These are phyloP conservation scores for Simmondsia chinensis DNA, from an alignment of 148 eudicot species.

Conservation along the genomic window DNA sequence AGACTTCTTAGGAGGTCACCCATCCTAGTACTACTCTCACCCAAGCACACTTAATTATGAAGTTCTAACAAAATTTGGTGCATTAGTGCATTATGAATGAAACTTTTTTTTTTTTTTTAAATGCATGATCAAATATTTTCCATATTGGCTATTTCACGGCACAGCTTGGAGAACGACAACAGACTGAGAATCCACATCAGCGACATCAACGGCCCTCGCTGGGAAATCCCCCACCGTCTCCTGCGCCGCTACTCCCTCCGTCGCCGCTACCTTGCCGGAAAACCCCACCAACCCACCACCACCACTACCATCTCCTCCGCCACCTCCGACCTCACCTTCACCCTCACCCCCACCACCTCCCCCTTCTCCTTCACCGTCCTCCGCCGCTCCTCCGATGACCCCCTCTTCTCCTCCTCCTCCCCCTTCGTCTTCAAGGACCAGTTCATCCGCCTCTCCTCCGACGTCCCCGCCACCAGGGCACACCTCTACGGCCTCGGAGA, in stretches of 20 bases:
- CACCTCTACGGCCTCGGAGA: constrained; percentile 80
- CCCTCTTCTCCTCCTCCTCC: constrained; percentile 53
- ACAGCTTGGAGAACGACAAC: constrained; percentile 47
- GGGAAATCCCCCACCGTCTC: constrained; percentile 52
- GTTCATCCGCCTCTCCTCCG: constrained; percentile 56
- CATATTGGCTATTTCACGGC: not conserved
- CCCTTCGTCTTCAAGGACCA: constrained; percentile 63
- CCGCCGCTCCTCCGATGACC: constrained; percentile 47
- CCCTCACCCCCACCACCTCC: constrained; percentile 52
- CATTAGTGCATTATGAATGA: not conserved
- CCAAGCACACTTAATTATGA: too few relatives aligned
- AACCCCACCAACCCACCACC: too few relatives aligned
- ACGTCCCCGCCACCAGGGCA: constrained; percentile 39
- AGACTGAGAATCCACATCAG: constrained; percentile 51
- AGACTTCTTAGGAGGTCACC: too few relatives aligned
- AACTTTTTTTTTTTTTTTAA: not conserved
- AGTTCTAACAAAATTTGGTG: too few relatives aligned
- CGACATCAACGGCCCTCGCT: constrained; percentile 38
- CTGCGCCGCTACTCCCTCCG: constrained; percentile 16
- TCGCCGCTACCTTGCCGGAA: too few relatives aligned
- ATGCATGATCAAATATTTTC: not conserved
- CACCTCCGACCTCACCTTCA: constrained; percentile 50
- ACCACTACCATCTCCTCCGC: constrained; percentile 19
- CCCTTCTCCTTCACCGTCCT: constrained; percentile 63
- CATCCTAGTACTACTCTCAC: too few relatives aligned